Evolutionary conservation across 192 early-diverging fungal species (phyloP).

Genomic region (Thoreauomyces humboldtii): DNA sequence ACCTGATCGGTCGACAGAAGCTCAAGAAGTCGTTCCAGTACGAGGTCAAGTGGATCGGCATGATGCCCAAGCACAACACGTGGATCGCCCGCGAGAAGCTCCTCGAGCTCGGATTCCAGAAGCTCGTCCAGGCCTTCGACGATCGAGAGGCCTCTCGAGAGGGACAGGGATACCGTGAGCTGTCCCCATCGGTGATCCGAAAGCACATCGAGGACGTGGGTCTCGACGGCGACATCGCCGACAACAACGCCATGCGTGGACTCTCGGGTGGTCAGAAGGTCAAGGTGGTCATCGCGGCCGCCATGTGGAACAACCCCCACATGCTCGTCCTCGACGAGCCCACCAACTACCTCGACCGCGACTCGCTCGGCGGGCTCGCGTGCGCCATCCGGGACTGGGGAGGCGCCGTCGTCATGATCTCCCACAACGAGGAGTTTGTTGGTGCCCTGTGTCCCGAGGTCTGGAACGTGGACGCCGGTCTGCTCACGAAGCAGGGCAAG

Average conservation of each 20-base stretch:
- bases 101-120: conserved; percentile 67
- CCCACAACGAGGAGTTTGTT: conserved; percentile 79
- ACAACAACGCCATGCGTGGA: conserved; percentile 65
- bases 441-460: conserved; percentile 68
- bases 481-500: conserved; percentile 36
- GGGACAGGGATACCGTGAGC: conserved; percentile 66
- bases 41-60: conserved; percentile 74
- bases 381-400: conserved; percentile 70
- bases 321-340: conserved; percentile 66
- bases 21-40: conserved; percentile 79
- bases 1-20: conserved; percentile 60
- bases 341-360: conserved; percentile 72
- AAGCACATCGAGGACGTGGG: conserved; percentile 77
- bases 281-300: conserved; percentile 80
- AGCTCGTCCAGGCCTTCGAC: conserved; percentile 76
- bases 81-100: conserved; percentile 70
- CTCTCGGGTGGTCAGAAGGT: conserved; percentile 82
- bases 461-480: conserved; percentile 68
- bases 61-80: conserved; percentile 67
- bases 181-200: conserved; percentile 62
- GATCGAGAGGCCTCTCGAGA: conserved; percentile 71
- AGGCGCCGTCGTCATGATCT: conserved; percentile 78
- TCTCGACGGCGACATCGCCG: conserved; percentile 72
- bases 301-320: conserved; percentile 87
- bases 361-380: conserved; percentile 68